Percentiles rank a stretch among this genome's conserved stretches.
These are phyloP conservation scores for Jimgerdemannia lactiflua DNA, from an alignment of 192 early-diverging fungal genomes.

Conservation along the genomic window DNA sequence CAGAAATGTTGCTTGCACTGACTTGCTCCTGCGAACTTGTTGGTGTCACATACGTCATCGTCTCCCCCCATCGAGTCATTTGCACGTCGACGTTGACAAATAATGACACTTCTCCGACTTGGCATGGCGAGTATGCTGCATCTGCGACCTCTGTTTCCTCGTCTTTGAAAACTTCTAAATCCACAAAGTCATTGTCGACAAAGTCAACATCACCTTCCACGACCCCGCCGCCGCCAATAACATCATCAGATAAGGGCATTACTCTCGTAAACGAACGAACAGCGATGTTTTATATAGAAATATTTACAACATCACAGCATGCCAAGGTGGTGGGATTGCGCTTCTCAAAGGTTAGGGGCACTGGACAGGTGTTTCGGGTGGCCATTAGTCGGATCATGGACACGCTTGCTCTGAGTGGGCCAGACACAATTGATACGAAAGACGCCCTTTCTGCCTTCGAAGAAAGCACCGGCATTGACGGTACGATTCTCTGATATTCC, in stretches of 20 bases:
- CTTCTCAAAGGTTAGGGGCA: not conserved
- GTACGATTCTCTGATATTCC: too few species aligned
- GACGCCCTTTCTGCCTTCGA: not conserved
- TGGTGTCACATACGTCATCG: not conserved
- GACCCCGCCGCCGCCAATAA: not conserved
- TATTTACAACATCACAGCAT: not conserved
- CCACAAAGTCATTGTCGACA: not conserved
- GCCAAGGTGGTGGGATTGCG: not conserved
- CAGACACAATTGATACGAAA: not conserved
- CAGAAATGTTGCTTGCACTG: not conserved
- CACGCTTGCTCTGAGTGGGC: not conserved
- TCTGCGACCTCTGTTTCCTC: not conserved
- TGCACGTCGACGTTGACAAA: not conserved
- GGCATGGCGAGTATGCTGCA: not conserved
- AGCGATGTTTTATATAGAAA: not conserved
- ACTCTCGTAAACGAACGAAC: not conserved
- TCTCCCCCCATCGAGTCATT: not conserved
- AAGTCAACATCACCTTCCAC: not conserved
- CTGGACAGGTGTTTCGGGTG: not conserved
- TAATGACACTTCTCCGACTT: not conserved
- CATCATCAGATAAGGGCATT: not conserved
- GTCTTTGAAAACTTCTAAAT: not conserved
- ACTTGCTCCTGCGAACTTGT: not conserved
- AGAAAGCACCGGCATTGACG: not conserved
- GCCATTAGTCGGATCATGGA: not conserved